phyloP scores from a whole-genome alignment of 2,329 filamentous ascomycete species.

The Golovinomyces cichoracearum region DNA sequence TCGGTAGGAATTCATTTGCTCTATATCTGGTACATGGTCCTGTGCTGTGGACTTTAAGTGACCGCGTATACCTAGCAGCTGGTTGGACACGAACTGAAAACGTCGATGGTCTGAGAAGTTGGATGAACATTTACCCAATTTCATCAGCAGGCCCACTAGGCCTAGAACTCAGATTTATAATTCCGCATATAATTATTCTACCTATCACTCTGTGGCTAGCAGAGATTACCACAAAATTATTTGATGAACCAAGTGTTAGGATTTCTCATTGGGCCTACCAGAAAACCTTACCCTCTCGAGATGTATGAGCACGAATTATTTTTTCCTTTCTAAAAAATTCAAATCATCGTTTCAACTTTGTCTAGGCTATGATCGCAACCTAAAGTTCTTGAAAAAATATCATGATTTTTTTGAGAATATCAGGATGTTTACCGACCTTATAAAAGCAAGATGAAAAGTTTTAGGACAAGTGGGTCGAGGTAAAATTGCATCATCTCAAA shows the following conservation, averaged over 20 bases:
- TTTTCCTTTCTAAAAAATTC: too few relatives aligned
- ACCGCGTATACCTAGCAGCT: conserved; percentile 34
- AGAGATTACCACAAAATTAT: conserved; percentile 27
- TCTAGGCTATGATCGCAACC: too few relatives aligned
- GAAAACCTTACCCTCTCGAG: conserved; percentile 15
- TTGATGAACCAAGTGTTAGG: conserved; percentile 35
- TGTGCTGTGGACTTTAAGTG: conserved; percentile 30
- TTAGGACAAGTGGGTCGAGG: too few relatives aligned
- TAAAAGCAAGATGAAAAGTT: too few relatives aligned
- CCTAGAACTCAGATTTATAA: conserved; percentile 31
- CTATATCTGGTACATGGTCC: conserved; percentile 41
- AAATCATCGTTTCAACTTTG: too few relatives aligned
- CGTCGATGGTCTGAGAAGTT: conserved; percentile 22
- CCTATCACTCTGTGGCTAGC: conserved; percentile 33
- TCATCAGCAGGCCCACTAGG: conserved; percentile 38
- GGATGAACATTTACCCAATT: conserved; percentile 34
- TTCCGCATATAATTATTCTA: conserved; percentile 32
- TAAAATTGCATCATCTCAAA: too few relatives aligned
- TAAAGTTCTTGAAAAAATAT: too few relatives aligned
- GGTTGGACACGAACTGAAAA: conserved; percentile 28
- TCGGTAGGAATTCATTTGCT: conserved; percentile 35
- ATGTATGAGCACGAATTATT: too few relatives aligned
- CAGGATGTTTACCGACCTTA: too few relatives aligned
- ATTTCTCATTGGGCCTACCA: conserved; percentile 31
- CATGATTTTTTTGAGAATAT: too few relatives aligned